These are phyloP conservation scores for Salvia rosmarinus DNA, from an alignment of 257 asterid genomes.

Conservation along the genomic window DNA sequence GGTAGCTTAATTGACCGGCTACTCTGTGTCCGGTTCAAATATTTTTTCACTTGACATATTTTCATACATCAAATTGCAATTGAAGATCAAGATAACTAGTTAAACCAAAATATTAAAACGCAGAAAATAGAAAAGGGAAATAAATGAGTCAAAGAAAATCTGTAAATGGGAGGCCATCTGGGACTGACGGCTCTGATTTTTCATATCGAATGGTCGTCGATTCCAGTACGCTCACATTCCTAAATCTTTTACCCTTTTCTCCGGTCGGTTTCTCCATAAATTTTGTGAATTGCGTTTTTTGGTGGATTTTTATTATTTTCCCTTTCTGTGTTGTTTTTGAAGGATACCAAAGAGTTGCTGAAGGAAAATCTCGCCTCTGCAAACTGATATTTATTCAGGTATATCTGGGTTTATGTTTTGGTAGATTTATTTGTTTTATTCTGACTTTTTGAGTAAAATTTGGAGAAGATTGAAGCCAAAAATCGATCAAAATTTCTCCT, in stretches of 20 bases:
- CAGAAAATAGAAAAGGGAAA: conserved; percentile 4
- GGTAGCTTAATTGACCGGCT: background rate
- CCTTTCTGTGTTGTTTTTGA: conserved; percentile 1
- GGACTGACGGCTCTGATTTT: conserved; percentile 93
- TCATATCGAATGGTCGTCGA: conserved; percentile 97
- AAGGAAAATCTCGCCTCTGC: conserved; percentile 70
- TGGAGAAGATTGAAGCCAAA: background rate
- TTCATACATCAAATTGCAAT: background rate
- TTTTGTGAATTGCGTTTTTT: background rate
- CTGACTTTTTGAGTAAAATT: conserved; percentile 2
- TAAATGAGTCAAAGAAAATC: conserved; percentile 61
- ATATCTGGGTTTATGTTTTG: conserved; percentile 1
- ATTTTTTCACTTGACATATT: background rate
- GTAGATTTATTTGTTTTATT: conserved; percentile 26
- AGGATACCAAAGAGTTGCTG: conserved; percentile 82
- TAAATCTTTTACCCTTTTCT: background rate
- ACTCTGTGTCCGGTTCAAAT: background rate
- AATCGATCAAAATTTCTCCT: background rate
- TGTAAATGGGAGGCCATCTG: conserved; percentile 77
- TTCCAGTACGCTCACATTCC: conserved; percentile 54
- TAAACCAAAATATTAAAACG: background rate
- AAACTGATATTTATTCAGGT: conserved; percentile 68
- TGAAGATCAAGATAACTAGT: background rate
- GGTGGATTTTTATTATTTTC: background rate
- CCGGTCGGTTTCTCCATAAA: background rate